Base-by-base conservation (phyloP, 192 early-diverging fungal genomes). In the Lobosporangium transversale region DNA sequence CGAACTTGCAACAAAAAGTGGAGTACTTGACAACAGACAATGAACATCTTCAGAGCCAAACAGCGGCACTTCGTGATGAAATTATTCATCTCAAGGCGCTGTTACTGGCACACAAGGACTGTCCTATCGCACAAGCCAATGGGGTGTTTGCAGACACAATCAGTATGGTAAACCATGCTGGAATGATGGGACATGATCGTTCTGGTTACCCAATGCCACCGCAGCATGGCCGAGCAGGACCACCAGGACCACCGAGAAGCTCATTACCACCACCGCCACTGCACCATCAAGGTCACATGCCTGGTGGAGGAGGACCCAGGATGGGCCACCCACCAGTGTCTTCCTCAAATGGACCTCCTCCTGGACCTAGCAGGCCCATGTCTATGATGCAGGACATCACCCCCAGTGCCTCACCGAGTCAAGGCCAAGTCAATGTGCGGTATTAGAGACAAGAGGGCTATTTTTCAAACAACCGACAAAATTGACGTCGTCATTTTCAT, bases 41-140 rank as follows among this genome's bases (percentile, higher is more conserved):
- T 66, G 89, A 92, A 57, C 76, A 71, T 5, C 62, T 93, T 50
- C 86, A 88, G 61, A 70, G 50, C 40, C 84, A 90, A 64, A 81
- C 89, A 1, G 79, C 79, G 4, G 51, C 73, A 18, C 60, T 95
- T 33, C 81, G 91, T 36, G 93, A 95, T 55, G 83, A 90, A 51
- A 88, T 93, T 32, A 73, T 94, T 53, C 89, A 89, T 44, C 70
- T 93, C 30, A 93, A 90, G 53, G 89, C 92, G 9, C 61, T 95
- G 47, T 68, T 95, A 31, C 71, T 90, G 37, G 89, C 92, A 0
- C 93, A 95, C 63, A 86, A 88, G 37, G 89, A 94, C 54, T 95
- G 94, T 66, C 79, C 88, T 17, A 75, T 91, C 31, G 86, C 90
- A 8, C 85, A 87, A 36, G 83, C 88, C 9, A 90, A 88, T 58